These are phyloP conservation scores for Podila horticola DNA, from an alignment of 192 early-diverging fungal species.

Conservation along the genomic window DNA sequence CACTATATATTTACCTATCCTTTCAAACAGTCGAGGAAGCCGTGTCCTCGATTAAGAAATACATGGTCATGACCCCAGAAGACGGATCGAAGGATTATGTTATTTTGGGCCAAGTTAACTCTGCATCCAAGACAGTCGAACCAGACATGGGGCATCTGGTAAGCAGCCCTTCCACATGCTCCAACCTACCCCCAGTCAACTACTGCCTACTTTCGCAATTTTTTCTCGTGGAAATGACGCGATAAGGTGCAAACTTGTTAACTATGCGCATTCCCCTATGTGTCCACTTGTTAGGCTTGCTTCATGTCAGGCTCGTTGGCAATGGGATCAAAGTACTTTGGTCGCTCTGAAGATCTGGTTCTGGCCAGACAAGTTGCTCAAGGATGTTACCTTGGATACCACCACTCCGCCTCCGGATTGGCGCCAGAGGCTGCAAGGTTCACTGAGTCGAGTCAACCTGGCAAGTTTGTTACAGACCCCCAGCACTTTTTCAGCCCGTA, in stretches of 20 bases:
- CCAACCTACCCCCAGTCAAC: neutral
- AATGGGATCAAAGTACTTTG: constrained; percentile 54
- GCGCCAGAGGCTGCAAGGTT: constrained; percentile 61
- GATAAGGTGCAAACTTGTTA: neutral
- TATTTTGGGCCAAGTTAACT: constrained; percentile 23
- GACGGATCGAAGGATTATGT: constrained; percentile 23
- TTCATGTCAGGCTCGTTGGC: constrained; percentile 63
- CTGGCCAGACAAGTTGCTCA: constrained; percentile 55
- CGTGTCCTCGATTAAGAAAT: constrained; percentile 35
- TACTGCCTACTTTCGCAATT: neutral
- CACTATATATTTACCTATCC: constrained; percentile 10
- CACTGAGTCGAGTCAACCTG: neutral
- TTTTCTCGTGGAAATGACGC: constrained; percentile 9
- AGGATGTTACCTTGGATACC: constrained; percentile 62
- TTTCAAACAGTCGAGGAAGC: constrained; percentile 35
- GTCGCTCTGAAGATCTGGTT: constrained; percentile 36
- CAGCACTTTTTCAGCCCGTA: constrained; percentile 18
- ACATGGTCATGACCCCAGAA: constrained; percentile 35
- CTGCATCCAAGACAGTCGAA: constrained; percentile 13
- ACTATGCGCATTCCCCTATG: neutral
- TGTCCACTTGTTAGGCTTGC: constrained; percentile 53
- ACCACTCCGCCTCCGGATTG: constrained; percentile 57
- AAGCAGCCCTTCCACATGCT: constrained; percentile 3
- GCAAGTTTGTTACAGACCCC: constrained; percentile 4
- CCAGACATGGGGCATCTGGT: constrained; percentile 49